Evolutionary conservation across 306 rosid genomes (phyloP), one percentile per base, ranked within the genome.

Genomic region (Vigna trinervia): DNA sequence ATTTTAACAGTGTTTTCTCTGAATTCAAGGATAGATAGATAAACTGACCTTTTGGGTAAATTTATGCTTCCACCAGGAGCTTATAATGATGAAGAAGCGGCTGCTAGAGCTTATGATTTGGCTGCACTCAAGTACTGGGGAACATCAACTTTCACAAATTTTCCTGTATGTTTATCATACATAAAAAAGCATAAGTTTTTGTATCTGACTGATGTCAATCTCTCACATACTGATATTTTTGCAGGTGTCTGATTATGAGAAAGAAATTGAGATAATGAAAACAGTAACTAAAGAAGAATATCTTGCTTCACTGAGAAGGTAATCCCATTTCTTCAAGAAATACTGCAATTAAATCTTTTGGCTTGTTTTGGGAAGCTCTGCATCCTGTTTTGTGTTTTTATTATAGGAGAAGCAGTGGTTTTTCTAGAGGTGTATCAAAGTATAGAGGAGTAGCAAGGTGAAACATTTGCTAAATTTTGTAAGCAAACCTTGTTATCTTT

Each of bases 381-480:
- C 17, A 48, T 68, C 28, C 12, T 52, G 52, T 60, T 62, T 19
- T 34, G 20, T 34, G 13, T 75, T 65, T 36, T 68, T 26, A 4
- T 53, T 85, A 46, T 47, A 83, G 97, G 78, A 92, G 88, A 74
- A 94, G 98, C 84, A 92, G 97, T 85, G 98, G 98, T n/a, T 94
- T 94, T 81, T 94, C 98, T 11, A 94, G 97, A 80, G 98, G 98
- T 80, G 98, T 94, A 56, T 94, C 96, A 11, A 94, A 89, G 84
- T 92, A 92, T 52, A 89, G 97, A 73, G 97, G 98, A 77, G 97
- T 94, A 43, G 98, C 97, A 89, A 91, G 98, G 97, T 90, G 74
- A 78, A 48, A 34, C 3, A 15, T 43, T 30, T 63, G 57, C 74
- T 43, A 36, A 71, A 14, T 39, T 36, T 3, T 30, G 63, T 34